A percentile compares a stretch with the other conserved stretches of the same genome.
phyloP scores from a whole-genome alignment of 192 early-diverging fungal species.

The Backusella tuberculispora region DNA sequence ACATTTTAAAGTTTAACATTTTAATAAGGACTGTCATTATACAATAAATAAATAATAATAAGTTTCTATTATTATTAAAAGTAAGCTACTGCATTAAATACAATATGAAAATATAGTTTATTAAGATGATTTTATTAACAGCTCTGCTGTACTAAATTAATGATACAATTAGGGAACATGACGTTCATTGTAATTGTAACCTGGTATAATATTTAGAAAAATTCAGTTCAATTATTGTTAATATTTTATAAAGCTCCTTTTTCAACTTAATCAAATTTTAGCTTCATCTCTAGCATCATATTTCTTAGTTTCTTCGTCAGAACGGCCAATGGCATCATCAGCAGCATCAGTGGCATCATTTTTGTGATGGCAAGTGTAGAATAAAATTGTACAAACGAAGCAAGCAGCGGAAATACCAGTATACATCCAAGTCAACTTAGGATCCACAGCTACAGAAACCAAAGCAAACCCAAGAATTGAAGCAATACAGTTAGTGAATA shows the following conservation, averaged over 20 bases:
- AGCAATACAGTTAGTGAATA: constrained; percentile 57
- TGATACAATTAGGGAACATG: neutral
- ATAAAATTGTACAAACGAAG: constrained; percentile 44
- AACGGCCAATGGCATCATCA: constrained; percentile 40
- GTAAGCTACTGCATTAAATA: neutral
- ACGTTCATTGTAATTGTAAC: neutral
- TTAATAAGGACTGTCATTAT: neutral
- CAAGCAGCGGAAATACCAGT: constrained; percentile 50
- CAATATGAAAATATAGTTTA: neutral
- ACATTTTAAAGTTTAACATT: neutral
- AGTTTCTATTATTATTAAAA: neutral
- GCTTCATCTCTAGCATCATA: neutral
- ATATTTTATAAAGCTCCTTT: neutral
- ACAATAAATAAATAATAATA: neutral
- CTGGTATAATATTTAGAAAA: neutral
- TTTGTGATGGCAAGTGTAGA: constrained; percentile 56
- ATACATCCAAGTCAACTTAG: constrained; percentile 57
- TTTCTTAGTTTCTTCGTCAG: neutral
- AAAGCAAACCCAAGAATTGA: constrained; percentile 61
- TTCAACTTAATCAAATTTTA: constrained; percentile 20
- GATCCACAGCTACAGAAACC: constrained; percentile 60
- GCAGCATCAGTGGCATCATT: constrained; percentile 49
- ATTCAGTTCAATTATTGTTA: neutral
- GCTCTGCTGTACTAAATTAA: neutral
- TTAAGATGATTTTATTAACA: neutral